Evolutionary conservation across 2,329 filamentous ascomycete genomes (phyloP).

Genomic region (Fusarium anthophilum): DNA sequence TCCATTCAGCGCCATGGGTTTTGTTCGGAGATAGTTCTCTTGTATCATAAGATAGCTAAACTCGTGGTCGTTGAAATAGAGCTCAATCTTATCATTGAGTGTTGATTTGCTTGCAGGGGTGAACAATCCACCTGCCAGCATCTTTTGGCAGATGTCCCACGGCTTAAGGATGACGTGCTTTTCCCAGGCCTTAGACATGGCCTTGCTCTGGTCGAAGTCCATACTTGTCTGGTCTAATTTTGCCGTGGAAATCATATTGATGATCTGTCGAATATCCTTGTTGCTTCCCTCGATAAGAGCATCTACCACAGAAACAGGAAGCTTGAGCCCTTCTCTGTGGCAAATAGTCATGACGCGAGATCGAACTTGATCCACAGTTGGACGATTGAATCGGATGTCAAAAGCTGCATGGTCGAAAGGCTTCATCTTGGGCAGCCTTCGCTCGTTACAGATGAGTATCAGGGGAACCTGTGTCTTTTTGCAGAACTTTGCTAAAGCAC

Average conservation of each 20-base stretch:
- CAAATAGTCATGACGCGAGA: constrained; percentile 95
- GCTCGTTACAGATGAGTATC: constrained; percentile 98
- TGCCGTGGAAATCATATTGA: constrained; percentile 97
- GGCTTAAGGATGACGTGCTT: constrained; percentile 97
- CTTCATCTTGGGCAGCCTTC: constrained; percentile 94
- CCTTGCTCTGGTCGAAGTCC: constrained; percentile 85
- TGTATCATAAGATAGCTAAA: constrained; percentile 98
- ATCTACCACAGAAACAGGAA: constrained; percentile 85
- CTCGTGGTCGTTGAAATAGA: constrained; percentile 99
- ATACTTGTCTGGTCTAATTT: constrained; percentile 86
- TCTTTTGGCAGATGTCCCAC: constrained; percentile 97
- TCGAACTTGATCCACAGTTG: constrained; percentile 89
- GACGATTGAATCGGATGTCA: constrained; percentile 87
- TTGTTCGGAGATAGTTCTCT: constrained; percentile 93
- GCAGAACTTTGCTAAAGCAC: constrained; percentile 91
- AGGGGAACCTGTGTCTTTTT: constrained; percentile 95
- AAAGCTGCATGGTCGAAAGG: constrained; percentile 89
- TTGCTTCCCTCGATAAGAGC: constrained; percentile 94
- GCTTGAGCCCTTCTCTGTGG: constrained; percentile 87
- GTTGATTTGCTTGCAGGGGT: constrained; percentile 83
- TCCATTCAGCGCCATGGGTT: constrained; percentile 71
- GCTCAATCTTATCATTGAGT: constrained; percentile 96
- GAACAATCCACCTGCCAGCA: constrained; percentile 89
- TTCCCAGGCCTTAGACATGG: constrained; percentile 98
- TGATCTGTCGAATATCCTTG: constrained; percentile 95